These are phyloP conservation scores for Moesziomyces globuligerus DNA, from an alignment of 1,284 basidiomycete species.

Conservation along the genomic window DNA sequence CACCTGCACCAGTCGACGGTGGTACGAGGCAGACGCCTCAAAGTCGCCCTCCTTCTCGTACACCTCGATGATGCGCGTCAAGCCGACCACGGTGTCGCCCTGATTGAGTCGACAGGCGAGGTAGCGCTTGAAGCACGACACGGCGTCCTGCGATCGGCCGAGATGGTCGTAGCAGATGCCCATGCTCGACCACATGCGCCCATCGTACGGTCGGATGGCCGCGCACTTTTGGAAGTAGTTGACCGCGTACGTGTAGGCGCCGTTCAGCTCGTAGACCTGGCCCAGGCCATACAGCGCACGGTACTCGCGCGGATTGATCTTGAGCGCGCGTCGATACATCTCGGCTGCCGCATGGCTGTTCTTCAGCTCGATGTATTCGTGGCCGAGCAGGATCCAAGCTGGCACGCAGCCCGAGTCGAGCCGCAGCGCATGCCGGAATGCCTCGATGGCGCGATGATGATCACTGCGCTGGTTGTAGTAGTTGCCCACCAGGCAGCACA, in stretches of 20 bases:
- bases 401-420: slow-evolving; percentile 92
- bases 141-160: slow-evolving; percentile 64
- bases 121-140: slow-evolving; percentile 64
- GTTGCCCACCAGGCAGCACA: slow-evolving; percentile 95
- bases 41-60: slow-evolving; percentile 56
- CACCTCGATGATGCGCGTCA: slow-evolving; percentile 61
- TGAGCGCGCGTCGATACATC: slow-evolving; percentile 93
- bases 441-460: slow-evolving; percentile 94
- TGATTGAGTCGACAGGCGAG: slow-evolving; percentile 62
- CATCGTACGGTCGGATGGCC: slow-evolving; percentile 90
- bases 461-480: slow-evolving; percentile 93
- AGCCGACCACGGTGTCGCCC: slow-evolving; percentile 53
- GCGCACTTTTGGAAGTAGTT: slow-evolving; percentile 97
- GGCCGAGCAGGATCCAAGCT: slow-evolving; percentile 99
- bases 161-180: slow-evolving; percentile 93
- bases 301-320: slow-evolving; percentile 89
- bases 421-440: slow-evolving; percentile 91
- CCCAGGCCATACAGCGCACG: slow-evolving; percentile 98
- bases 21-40: slow-evolving; percentile 55
- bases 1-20: slow-evolving; percentile 62
- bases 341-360: slow-evolving; percentile 99
- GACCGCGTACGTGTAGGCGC: slow-evolving; percentile 94
- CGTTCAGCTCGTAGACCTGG: slow-evolving; percentile 94
- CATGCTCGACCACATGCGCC: slow-evolving; percentile 93
- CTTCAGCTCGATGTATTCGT: slow-evolving; percentile 98